phyloP scores from a whole-genome alignment of 1,284 basidiomycete species.

The Xerocomus tenax region DNA sequence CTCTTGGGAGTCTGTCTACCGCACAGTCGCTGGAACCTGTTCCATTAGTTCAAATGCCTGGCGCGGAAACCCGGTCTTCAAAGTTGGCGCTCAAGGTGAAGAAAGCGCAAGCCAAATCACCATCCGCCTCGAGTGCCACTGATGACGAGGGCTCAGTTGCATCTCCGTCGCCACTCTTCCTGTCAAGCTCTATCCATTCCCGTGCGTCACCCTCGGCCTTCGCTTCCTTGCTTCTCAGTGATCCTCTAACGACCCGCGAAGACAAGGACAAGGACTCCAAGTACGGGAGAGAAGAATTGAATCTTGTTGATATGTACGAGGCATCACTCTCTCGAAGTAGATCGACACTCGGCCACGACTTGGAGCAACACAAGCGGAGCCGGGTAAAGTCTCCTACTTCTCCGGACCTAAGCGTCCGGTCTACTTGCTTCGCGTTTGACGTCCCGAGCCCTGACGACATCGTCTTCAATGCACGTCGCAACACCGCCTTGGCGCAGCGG shows the following conservation, averaged over 20 bases:
- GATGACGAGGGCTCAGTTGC: slow-evolving; percentile 33
- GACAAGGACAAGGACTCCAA: slow-evolving; percentile 29
- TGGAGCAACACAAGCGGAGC: slow-evolving; percentile 10
- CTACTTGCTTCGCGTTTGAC: slow-evolving; percentile 58
- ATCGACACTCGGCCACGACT: slow-evolving; percentile 23
- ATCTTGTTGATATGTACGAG: slow-evolving; percentile 27
- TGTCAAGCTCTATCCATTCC: slow-evolving; percentile 40
- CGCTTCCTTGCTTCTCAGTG: slow-evolving; percentile 61
- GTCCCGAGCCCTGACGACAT: slow-evolving; percentile 83
- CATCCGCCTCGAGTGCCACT: slow-evolving; percentile 28
- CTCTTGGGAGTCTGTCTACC: slow-evolving; percentile 43
- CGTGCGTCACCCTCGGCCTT: slow-evolving; percentile 70
- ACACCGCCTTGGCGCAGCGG: slow-evolving; percentile 51
- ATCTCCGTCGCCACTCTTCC: slow-evolving; percentile 50
- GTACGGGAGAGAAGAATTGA: slow-evolving; percentile 30
- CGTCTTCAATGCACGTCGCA: slow-evolving; percentile 69
- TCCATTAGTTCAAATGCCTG: slow-evolving; percentile 28
- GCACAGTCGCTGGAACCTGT: slow-evolving; percentile 18
- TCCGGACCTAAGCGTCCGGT: slow-evolving; percentile 22
- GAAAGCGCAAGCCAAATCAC: slow-evolving; percentile 39
- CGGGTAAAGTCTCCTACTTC: slow-evolving; percentile 9
- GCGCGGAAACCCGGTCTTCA: slow-evolving; percentile 38
- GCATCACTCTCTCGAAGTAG: slow-evolving; percentile 27
- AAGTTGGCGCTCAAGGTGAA: slow-evolving; percentile 65
- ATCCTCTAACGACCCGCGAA: slow-evolving; percentile 38